Evolutionary conservation across 768 basidiomycete genomes (phyloP).

Genomic region (Floccularia luteovirens): DNA sequence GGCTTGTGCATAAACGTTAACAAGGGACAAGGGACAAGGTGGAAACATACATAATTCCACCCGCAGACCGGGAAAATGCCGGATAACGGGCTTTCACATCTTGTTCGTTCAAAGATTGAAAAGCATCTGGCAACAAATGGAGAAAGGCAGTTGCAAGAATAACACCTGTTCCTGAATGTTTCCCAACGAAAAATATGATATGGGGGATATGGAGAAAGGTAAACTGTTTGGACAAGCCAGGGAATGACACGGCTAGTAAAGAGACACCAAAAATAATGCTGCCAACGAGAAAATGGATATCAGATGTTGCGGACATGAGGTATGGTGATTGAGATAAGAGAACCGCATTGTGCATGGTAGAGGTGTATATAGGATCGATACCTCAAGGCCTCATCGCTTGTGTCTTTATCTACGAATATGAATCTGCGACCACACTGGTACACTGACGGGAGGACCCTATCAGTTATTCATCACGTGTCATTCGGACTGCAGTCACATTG

Average conservation of each 20-base stretch:
- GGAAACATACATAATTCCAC: slow-evolving; percentile 64
- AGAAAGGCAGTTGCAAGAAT: slow-evolving; percentile 81
- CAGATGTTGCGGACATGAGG: too few species aligned
- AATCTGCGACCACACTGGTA: too few species aligned
- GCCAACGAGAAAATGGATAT: slow-evolving; percentile 2
- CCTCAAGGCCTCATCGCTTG: too few species aligned
- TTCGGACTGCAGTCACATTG: too few species aligned
- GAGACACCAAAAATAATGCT: too few species aligned
- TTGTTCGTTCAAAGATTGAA: slow-evolving; percentile 45
- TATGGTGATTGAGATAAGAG: too few species aligned
- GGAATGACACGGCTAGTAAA: slow-evolving; percentile 60
- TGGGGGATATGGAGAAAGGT: slow-evolving; percentile 54
- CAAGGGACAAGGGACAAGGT: slow-evolving; percentile 1
- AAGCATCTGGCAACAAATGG: slow-evolving; percentile 74
- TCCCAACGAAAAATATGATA: slow-evolving; percentile 75
- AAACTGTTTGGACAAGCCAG: slow-evolving; percentile 49
- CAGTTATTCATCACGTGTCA: too few species aligned
- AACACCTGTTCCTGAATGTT: slow-evolving; percentile 85
- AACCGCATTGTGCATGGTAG: too few species aligned
- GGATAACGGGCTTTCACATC: slow-evolving; percentile 38
- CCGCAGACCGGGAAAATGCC: slow-evolving; percentile 49
- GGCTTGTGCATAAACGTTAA: slow-evolving; percentile 24
- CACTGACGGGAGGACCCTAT: too few species aligned
- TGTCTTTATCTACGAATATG: too few species aligned
- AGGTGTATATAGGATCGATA: too few species aligned